A percentile compares a stretch with the other conserved stretches of the same genome.
phyloP scores from a whole-genome alignment of 371 early-diverging fungal species.

The Mortierella sp. region DNA sequence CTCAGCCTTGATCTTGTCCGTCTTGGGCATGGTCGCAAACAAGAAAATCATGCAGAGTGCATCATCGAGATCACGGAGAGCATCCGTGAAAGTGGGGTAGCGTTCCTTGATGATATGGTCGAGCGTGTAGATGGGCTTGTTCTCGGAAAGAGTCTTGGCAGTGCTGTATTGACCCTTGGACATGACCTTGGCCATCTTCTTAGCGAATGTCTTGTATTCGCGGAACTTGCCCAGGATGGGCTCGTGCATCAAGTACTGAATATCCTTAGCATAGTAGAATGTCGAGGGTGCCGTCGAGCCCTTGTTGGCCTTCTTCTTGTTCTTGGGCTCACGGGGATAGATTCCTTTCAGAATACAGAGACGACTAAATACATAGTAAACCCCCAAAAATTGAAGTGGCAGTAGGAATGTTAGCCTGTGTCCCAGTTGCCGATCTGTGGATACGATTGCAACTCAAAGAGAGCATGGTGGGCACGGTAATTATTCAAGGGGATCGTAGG shows the following conservation, averaged over 20 bases:
- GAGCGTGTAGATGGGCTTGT: conserved; percentile 84
- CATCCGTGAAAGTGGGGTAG: conserved; percentile 96
- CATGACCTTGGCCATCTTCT: conserved; percentile 87
- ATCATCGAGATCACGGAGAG: conserved; percentile 96
- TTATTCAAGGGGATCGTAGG: too few relatives aligned
- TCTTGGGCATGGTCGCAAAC: conserved; percentile 90
- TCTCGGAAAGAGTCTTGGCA: conserved; percentile 79
- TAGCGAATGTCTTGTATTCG: conserved; percentile 87
- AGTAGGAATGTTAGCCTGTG: too few relatives aligned
- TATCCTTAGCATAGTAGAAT: conserved; percentile 96
- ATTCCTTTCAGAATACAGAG: conserved; percentile 98
- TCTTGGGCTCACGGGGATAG: conserved; percentile 96
- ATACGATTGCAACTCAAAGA: too few relatives aligned
- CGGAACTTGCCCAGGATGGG: conserved; percentile 91
- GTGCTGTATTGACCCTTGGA: conserved; percentile 82
- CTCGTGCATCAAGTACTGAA: conserved; percentile 93
- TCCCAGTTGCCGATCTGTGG: too few relatives aligned
- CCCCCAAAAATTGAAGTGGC: too few relatives aligned
- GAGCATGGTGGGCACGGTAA: too few relatives aligned
- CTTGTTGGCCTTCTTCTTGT: conserved; percentile 93
- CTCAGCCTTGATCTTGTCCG: conserved; percentile 71
- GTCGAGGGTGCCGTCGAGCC: conserved; percentile 92
- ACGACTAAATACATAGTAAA: conserved; percentile 84
- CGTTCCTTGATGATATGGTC: conserved; percentile 96
- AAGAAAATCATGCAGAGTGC: conserved; percentile 94